phyloP scores from a whole-genome alignment of 495 filamentous ascomycete species.

The Terfezia claveryi region DNA sequence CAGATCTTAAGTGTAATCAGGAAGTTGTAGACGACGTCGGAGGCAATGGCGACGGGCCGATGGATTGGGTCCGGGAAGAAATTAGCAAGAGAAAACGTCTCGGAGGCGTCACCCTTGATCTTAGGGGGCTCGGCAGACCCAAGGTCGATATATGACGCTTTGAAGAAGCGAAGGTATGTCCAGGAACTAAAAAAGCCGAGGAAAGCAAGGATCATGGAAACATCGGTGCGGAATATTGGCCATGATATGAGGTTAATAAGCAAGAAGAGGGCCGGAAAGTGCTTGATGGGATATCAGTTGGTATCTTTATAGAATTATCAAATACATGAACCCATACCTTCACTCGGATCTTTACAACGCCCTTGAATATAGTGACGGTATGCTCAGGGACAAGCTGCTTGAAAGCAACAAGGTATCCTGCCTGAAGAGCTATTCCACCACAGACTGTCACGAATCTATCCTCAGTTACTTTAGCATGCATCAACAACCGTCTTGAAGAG shows the following conservation, averaged over 20 bases:
- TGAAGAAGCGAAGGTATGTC: constrained; percentile 94
- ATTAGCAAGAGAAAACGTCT: constrained; percentile 83
- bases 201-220: constrained; percentile 59
- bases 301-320: background rate
- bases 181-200: constrained; percentile 71
- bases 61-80: constrained; percentile 85
- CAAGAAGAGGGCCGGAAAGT: constrained; percentile 81
- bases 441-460: constrained; percentile 53
- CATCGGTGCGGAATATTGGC: constrained; percentile 61
- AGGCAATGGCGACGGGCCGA: constrained; percentile 47
- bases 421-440: constrained; percentile 73
- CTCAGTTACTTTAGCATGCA: background rate
- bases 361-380: constrained; percentile 82
- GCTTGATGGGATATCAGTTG: constrained; percentile 21
- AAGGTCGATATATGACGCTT: constrained; percentile 40
- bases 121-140: constrained; percentile 38
- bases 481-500: background rate
- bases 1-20: constrained; percentile 55
- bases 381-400: constrained; percentile 96
- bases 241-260: constrained; percentile 54
- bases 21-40: constrained; percentile 49
- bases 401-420: constrained; percentile 88
- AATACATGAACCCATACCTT: constrained; percentile 20
- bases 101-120: constrained; percentile 69
- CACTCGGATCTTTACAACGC: constrained; percentile 71